A percentile compares a stretch with the other conserved stretches of the same genome.
phyloP scores from a whole-genome alignment of 2,329 filamentous ascomycete genomes.

The Moelleriella libera region DNA sequence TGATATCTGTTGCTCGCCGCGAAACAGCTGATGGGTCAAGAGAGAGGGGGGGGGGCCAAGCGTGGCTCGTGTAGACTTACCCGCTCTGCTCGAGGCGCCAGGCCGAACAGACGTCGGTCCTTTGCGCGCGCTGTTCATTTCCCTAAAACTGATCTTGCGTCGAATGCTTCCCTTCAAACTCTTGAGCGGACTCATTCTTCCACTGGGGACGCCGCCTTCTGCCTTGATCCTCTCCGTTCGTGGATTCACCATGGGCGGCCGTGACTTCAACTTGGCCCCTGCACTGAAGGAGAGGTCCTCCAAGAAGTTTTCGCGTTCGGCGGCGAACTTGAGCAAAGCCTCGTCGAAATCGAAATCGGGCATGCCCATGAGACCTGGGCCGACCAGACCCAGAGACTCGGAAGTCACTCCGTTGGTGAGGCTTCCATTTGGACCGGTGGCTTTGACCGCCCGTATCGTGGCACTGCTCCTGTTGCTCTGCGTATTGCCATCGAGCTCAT shows the following conservation, averaged over 20 bases:
- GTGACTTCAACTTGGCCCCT: constrained; percentile 58
- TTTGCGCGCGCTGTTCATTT: constrained; percentile 90
- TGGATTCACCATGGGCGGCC: constrained; percentile 61
- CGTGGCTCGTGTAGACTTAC: constrained; percentile 19
- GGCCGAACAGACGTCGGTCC: constrained; percentile 64
- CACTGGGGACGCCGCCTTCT: constrained; percentile 46
- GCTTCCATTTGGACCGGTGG: constrained; percentile 11
- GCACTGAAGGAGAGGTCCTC: constrained; percentile 84
- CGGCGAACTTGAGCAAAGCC: constrained; percentile 84
- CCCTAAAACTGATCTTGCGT: constrained; percentile 80
- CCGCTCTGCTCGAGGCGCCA: constrained; percentile 35
- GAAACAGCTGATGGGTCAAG: not conserved
- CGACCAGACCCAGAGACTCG: constrained; percentile 1
- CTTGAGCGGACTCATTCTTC: constrained; percentile 40
- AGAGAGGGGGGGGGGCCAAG: not conserved
- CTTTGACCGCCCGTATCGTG: constrained; percentile 38
- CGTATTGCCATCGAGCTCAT: constrained; percentile 44
- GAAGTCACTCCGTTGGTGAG: constrained; percentile 13
- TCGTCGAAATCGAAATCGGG: constrained; percentile 84
- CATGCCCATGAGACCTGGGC: constrained; percentile 12
- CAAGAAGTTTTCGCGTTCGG: constrained; percentile 85
- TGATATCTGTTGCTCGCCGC: not conserved
- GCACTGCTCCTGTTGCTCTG: constrained; percentile 52
- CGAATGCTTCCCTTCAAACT: constrained; percentile 73
- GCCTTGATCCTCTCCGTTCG: constrained; percentile 70